A percentile compares a stretch with the other conserved stretches of the same genome.
Conservation (phyloP, 2,329 filamentous ascomycete genomes). For the Pseudocercospora pini-densiflorae region DNA sequence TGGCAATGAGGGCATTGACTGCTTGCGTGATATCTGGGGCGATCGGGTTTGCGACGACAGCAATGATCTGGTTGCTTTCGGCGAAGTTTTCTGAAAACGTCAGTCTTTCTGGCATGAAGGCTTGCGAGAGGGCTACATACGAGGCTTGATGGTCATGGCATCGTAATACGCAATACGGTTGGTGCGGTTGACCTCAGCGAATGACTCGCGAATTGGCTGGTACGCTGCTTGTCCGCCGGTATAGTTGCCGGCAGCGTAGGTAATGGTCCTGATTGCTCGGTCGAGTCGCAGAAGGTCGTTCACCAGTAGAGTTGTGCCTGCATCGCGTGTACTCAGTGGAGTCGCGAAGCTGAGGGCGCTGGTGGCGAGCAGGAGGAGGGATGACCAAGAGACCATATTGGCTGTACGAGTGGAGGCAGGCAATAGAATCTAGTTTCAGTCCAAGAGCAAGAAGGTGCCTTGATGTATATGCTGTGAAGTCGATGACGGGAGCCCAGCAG, state of each 20-base stretch:
- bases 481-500: not conserved
- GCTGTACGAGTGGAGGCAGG: not conserved
- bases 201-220: conserved; percentile 27
- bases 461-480: not conserved
- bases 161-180: conserved; percentile 32
- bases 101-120: not conserved
- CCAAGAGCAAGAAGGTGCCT: not conserved
- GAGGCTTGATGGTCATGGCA: conserved; percentile 31
- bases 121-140: conserved; percentile 14
- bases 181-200: conserved; percentile 29
- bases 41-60: conserved; percentile 30
- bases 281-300: conserved; percentile 27
- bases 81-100: conserved; percentile 21
- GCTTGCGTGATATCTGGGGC: conserved; percentile 29
- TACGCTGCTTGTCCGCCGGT: conserved; percentile 26
- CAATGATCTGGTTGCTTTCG: conserved; percentile 30
- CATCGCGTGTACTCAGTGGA: conserved; percentile 21
- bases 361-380: conserved; percentile 16
- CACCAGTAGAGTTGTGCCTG: conserved; percentile 27
- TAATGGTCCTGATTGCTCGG: conserved; percentile 26
- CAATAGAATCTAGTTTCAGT: not conserved
- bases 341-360: conserved; percentile 11
- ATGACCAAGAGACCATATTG: conserved; percentile 15
- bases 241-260: conserved; percentile 23
- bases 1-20: conserved; percentile 30